Conservation (phyloP, 1,139 yeast genomes). For the Hansenula lynferdii region DNA sequence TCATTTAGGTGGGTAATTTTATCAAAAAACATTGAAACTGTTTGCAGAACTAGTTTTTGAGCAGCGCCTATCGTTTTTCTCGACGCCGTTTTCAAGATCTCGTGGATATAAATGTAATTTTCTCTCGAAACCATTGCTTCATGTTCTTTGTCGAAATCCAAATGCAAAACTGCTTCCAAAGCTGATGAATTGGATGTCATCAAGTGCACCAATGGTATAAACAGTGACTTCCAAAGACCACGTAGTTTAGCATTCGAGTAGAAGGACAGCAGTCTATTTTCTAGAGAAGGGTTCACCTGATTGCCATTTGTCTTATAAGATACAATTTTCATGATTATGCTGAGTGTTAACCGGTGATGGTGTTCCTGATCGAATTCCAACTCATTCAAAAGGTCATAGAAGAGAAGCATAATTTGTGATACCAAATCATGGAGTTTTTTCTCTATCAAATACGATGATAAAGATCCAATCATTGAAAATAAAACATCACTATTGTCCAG, state of each 20-base stretch:
- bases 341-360: no score
- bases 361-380: no score
- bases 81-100: neutral
- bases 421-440: no score
- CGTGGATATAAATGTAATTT: conserved; percentile 11
- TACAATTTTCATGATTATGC: no score
- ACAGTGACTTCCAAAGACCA: neutral
- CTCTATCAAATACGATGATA: conserved; percentile 26
- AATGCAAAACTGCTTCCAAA: conserved; percentile 10
- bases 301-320: no score
- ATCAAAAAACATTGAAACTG: conserved; percentile 10
- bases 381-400: no score
- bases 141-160: neutral
- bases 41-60: no score
- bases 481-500: conserved; percentile 19
- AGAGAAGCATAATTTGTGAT: no score
- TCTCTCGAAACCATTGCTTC: conserved; percentile 2
- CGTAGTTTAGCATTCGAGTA: neutral
- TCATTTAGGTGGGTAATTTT: conserved; percentile 6
- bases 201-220: conserved; percentile 2
- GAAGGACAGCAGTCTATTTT: neutral
- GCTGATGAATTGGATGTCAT: conserved; percentile 2
- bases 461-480: conserved; percentile 21
- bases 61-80: no score
- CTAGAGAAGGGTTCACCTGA: neutral